These are phyloP conservation scores for Astragalus membranaceus DNA, from an alignment of 306 rosid species.

Conservation along the genomic window DNA sequence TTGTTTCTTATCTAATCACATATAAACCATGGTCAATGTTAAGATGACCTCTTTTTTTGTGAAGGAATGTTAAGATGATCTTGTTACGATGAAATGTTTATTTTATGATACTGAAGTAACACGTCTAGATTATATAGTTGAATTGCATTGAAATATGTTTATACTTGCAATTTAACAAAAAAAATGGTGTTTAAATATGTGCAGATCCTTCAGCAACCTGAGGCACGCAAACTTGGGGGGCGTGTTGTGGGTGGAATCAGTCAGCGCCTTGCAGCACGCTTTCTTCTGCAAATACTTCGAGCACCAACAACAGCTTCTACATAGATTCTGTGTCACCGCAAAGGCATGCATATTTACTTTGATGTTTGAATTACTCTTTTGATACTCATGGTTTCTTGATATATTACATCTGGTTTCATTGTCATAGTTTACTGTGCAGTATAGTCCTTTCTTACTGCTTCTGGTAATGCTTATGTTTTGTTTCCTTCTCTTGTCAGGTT, in stretches of 20 bases:
- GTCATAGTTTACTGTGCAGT: too few relatives aligned
- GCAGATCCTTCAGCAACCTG: conserved; percentile 84
- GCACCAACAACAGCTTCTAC: conserved; percentile 41
- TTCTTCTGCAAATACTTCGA: conserved; percentile 78
- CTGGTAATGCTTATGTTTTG: conserved; percentile 15
- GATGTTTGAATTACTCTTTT: background rate
- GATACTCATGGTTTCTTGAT: background rate
- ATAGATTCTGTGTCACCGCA: conserved; percentile 25
- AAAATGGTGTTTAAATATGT: background rate
- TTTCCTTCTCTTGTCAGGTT: conserved; percentile 18
- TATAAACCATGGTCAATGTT: too few relatives aligned
- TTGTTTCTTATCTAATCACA: too few relatives aligned
- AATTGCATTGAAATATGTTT: background rate
- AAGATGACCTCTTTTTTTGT: too few relatives aligned
- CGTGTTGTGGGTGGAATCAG: conserved; percentile 76
- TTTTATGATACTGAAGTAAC: background rate
- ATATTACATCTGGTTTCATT: background rate
- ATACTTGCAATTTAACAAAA: background rate
- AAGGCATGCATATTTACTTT: conserved; percentile 3
- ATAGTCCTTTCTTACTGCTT: background rate
- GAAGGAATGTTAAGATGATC: too few relatives aligned
- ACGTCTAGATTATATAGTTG: background rate
- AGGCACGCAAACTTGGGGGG: conserved; percentile 70
- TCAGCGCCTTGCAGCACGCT: conserved; percentile 84
- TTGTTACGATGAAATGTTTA: too few relatives aligned